Evolutionary conservation across 345 rosid species (phyloP).

Genomic region (Eucalyptus erythrocorys): DNA sequence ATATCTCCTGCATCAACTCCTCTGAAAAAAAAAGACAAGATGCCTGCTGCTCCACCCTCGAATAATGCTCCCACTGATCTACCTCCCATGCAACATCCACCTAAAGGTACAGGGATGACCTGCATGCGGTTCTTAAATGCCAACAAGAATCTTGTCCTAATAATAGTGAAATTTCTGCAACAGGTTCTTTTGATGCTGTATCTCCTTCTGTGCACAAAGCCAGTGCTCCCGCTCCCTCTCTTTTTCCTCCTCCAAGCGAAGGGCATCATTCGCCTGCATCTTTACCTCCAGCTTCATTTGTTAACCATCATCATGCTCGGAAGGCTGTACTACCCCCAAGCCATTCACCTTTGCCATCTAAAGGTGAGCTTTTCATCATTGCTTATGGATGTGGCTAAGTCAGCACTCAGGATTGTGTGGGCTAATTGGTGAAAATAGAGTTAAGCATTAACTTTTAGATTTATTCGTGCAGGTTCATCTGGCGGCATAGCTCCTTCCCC

Average conservation of each 20-base stretch:
- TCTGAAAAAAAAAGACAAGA: slow-evolving; percentile 18
- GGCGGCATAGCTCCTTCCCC: not conserved
- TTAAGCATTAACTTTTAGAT: not conserved
- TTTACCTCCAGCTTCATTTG: slow-evolving; percentile 30
- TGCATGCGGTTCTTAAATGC: not conserved
- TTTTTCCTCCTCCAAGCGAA: slow-evolving; percentile 8
- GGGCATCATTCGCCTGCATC: slow-evolving; percentile 13
- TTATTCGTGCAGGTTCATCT: not conserved
- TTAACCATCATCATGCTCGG: slow-evolving; percentile 12
- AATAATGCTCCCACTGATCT: slow-evolving; percentile 5
- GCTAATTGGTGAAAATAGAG: not conserved
- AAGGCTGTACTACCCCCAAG: not conserved
- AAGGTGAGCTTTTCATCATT: not conserved
- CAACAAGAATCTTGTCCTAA: not conserved
- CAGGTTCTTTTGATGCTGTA: slow-evolving; percentile 15
- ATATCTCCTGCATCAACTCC: slow-evolving; percentile 34
- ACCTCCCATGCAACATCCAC: not conserved
- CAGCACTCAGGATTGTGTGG: not conserved
- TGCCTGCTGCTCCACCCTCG: slow-evolving; percentile 52
- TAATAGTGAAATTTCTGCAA: not conserved
- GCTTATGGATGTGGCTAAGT: not conserved
- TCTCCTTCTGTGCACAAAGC: slow-evolving; percentile 19
- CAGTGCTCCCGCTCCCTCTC: slow-evolving; percentile 16
- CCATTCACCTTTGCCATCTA: not conserved
- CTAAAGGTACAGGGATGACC: not conserved